Conservation (phyloP, 345 rosid genomes). For the Populus ilicifolia region DNA sequence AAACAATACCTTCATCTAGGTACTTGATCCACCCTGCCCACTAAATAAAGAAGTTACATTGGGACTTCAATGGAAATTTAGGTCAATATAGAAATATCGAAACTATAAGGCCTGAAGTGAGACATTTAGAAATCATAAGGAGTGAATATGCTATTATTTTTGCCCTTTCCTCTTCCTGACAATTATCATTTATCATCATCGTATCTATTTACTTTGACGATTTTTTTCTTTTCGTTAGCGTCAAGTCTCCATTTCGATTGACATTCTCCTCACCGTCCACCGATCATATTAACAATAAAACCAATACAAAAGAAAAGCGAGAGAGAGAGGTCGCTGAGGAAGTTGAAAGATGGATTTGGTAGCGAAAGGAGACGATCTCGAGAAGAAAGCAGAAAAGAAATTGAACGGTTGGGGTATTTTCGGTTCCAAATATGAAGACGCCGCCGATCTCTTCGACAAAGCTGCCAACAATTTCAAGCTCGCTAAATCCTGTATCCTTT, state of each 20-base stretch:
- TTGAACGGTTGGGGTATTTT: conserved; percentile 56
- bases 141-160: not conserved
- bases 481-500: conserved; percentile 53
- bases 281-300: no score
- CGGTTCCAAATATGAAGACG: conserved; percentile 63
- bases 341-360: conserved; percentile 33
- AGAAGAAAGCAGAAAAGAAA: conserved; percentile 70
- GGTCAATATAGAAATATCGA: not conserved
- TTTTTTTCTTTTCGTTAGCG: not conserved
- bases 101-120: not conserved
- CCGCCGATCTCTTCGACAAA: conserved; percentile 74
- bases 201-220: not conserved
- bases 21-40: no score
- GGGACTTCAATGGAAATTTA: no score
- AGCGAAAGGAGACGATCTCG: conserved; percentile 54
- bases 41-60: no score
- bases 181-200: not conserved
- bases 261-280: not conserved
- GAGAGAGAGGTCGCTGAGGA: not conserved
- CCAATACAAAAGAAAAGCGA: not conserved
- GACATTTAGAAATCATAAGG: not conserved
- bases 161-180: not conserved
- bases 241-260: not conserved
- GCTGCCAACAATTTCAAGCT: conserved; percentile 71
- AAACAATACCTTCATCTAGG: no score